phyloP scores from a whole-genome alignment of 2,329 filamentous ascomycete species.

The Pseudogymnoascus sp. region DNA sequence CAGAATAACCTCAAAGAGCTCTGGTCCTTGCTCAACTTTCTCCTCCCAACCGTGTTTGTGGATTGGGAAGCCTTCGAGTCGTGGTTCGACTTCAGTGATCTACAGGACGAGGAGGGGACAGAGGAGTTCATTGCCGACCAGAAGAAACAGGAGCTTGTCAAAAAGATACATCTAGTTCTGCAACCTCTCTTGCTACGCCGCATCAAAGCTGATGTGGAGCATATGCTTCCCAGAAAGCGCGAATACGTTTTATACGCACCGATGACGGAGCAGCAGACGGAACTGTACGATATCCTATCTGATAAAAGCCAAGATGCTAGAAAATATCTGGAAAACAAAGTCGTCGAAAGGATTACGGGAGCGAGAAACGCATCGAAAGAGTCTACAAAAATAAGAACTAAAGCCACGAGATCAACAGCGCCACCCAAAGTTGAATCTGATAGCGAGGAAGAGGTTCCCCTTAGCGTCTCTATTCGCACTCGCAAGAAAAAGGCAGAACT shows the following conservation, averaged over 20 bases:
- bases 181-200: conserved; percentile 84
- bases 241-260: conserved; percentile 95
- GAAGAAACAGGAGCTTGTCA: conserved; percentile 66
- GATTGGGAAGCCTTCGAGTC: conserved; percentile 87
- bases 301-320: conserved; percentile 53
- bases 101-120: conserved; percentile 73
- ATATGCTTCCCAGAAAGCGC: conserved; percentile 85
- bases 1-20: conserved; percentile 94
- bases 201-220: conserved; percentile 88
- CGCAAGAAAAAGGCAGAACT: conserved; percentile 19
- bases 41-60: conserved; percentile 86
- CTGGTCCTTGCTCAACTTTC: conserved; percentile 90
- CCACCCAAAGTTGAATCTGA: conserved; percentile 18
- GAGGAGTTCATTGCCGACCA: conserved; percentile 73
- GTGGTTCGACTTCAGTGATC: conserved; percentile 94
- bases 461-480: conserved; percentile 16
- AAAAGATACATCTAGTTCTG: conserved; percentile 85
- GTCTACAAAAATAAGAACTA: conserved; percentile 1
- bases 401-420: neutral
- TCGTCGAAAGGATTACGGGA: conserved; percentile 51
- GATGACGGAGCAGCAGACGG: conserved; percentile 81
- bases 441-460: conserved; percentile 23
- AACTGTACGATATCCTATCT: conserved; percentile 65
- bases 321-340: conserved; percentile 74
- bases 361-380: conserved; percentile 12